A percentile compares a stretch with the other conserved stretches of the same genome.
phyloP scores from a whole-genome alignment of 2,329 filamentous ascomycete genomes.

The Monascus ruber region DNA sequence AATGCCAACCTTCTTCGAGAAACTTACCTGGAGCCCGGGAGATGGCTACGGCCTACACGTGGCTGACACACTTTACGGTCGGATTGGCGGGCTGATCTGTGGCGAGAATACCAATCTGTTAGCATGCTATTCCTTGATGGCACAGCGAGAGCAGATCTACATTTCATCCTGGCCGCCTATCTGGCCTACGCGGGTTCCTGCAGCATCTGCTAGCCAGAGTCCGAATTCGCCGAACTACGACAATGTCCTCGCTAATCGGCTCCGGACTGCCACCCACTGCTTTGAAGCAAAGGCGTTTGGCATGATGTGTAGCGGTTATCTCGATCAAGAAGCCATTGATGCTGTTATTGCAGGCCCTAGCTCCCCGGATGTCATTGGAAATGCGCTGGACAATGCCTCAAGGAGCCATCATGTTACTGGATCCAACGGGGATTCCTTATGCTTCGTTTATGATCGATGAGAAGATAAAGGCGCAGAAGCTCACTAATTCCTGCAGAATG shows the following conservation, averaged over 20 bases:
- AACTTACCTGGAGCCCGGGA: slow-evolving; percentile 43
- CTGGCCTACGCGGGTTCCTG: slow-evolving; percentile 37
- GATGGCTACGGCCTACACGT: slow-evolving; percentile 41
- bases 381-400: slow-evolving; percentile 27
- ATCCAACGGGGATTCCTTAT: slow-evolving; percentile 37
- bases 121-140: slow-evolving; percentile 42
- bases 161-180: slow-evolving; percentile 45
- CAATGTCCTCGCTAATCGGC: slow-evolving; percentile 44
- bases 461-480: slow-evolving; percentile 8
- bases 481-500: slow-evolving; percentile 29
- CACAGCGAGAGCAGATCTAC: slow-evolving; percentile 46
- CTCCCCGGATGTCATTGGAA: slow-evolving; percentile 15
- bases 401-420: slow-evolving; percentile 41
- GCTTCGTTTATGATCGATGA: slow-evolving; percentile 26
- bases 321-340: slow-evolving; percentile 32
- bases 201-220: slow-evolving; percentile 2
- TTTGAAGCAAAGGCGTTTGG: slow-evolving; percentile 50
- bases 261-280: slow-evolving; percentile 43
- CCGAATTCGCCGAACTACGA: slow-evolving; percentile 34
- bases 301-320: slow-evolving; percentile 36
- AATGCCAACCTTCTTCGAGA: slow-evolving; percentile 47
- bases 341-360: slow-evolving; percentile 17
- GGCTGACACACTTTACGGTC: slow-evolving; percentile 35
- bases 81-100: slow-evolving; percentile 42
- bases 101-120: slow-evolving; percentile 50